Percentiles rank a stretch among this genome's conserved stretches.
Conservation (phyloP, 345 rosid genomes). For the Linum lewisii region DNA sequence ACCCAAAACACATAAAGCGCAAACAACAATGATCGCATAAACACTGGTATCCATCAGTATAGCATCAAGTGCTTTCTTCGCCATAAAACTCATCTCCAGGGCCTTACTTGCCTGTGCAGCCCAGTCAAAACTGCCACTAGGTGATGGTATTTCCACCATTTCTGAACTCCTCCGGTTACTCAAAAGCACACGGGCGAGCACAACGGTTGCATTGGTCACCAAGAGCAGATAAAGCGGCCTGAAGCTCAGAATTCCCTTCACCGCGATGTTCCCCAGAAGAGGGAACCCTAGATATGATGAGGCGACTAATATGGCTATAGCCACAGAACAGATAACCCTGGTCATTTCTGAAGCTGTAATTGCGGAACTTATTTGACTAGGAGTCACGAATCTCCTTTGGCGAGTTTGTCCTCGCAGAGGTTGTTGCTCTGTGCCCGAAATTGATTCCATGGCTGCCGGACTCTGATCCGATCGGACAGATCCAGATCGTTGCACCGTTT, state of each 20-base stretch:
- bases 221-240: conserved; percentile 63
- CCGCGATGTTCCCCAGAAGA: conserved; percentile 26
- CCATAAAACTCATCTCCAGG: conserved; percentile 49
- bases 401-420: conserved; percentile 4
- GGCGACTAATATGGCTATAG: conserved; percentile 42
- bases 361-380: conserved; percentile 47
- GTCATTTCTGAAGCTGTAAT: conserved; percentile 36
- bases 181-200: conserved; percentile 33
- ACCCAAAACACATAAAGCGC: conserved; percentile 39
- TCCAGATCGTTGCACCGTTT: conserved; percentile 15
- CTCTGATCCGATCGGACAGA: conserved; percentile 23
- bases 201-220: conserved; percentile 50
- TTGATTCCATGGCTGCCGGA: conserved; percentile 17
- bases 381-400: conserved; percentile 19
- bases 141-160: conserved; percentile 16
- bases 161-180: conserved; percentile 17
- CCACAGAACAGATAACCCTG: conserved; percentile 40
- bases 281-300: conserved; percentile 48
- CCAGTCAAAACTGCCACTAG: conserved; percentile 28
- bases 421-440: conserved; percentile 17
- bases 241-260: conserved; percentile 34
- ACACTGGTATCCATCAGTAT: conserved; percentile 59
- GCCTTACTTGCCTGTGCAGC: conserved; percentile 50
- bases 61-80: conserved; percentile 59
- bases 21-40: conserved; percentile 41